Evolutionary conservation across 1,139 yeast genomes (phyloP).

Genomic region (Saccharomyces hybrid): DNA sequence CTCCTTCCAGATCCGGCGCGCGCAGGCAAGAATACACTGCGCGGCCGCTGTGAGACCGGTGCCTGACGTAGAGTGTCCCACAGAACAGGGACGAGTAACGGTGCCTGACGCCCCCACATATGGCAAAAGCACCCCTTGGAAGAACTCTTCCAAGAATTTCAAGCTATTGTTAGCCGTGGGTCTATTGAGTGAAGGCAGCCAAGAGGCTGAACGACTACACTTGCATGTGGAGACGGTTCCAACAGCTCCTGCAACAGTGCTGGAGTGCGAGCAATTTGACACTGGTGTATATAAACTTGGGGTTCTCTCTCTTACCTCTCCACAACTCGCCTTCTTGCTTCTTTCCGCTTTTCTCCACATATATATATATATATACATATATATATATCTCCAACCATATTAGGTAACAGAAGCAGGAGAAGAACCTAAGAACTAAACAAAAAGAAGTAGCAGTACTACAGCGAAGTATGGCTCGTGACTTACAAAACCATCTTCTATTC

Average conservation of each 20-base stretch:
- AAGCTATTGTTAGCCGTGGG: not conserved
- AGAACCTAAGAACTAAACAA: not conserved
- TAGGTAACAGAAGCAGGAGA: not conserved
- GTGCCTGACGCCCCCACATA: not conserved
- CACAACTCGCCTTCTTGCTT: not conserved
- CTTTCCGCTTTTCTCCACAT: not conserved
- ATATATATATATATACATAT: not conserved
- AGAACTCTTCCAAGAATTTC: not conserved
- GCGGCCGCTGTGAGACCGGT: not conserved
- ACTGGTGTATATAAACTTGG: not conserved
- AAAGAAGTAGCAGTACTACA: not conserved
- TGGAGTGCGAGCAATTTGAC: not conserved
- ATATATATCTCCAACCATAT: not conserved
- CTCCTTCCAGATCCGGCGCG: not conserved
- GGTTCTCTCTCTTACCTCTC: not conserved
- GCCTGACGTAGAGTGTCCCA: not conserved
- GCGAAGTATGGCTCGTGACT: slow-evolving; percentile 56
- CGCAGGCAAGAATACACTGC: not conserved
- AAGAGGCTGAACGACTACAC: not conserved
- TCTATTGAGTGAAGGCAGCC: not conserved
- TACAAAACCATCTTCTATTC: slow-evolving; percentile 75
- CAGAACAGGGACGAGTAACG: not conserved
- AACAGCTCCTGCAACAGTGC: not conserved
- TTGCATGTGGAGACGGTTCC: not conserved
- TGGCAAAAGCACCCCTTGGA: not conserved